phyloP scores from a whole-genome alignment of 2,329 filamentous ascomycete species.

The Ploettnerulaceae sp. region DNA sequence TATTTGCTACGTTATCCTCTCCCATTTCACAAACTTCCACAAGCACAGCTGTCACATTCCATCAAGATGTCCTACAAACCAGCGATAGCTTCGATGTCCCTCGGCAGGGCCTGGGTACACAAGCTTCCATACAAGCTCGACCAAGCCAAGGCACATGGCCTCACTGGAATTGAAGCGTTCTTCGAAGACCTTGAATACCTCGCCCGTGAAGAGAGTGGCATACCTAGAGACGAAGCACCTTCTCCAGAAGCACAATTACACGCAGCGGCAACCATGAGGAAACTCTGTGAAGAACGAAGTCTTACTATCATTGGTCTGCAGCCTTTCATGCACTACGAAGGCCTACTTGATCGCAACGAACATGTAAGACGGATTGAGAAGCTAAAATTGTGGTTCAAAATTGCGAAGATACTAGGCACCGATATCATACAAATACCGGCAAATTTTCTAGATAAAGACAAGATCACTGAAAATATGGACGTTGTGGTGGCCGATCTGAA shows the following conservation, averaged over 20 bases:
- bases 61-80: constrained; percentile 42
- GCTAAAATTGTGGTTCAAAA: constrained; percentile 64
- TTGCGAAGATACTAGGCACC: constrained; percentile 59
- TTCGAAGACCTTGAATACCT: constrained; percentile 67
- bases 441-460: constrained; percentile 49
- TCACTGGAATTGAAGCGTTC: constrained; percentile 69
- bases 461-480: constrained; percentile 45
- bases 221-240: constrained; percentile 41
- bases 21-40: too few relatives aligned
- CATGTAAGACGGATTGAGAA: constrained; percentile 56
- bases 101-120: constrained; percentile 68
- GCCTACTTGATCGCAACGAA: constrained; percentile 56
- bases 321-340: constrained; percentile 75
- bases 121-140: constrained; percentile 61
- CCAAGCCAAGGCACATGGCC: constrained; percentile 58
- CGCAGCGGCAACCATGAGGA: constrained; percentile 52
- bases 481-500: constrained; percentile 58
- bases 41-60: background rate
- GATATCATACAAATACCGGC: constrained; percentile 71
- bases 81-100: constrained; percentile 71
- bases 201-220: constrained; percentile 42
- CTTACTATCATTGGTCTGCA: constrained; percentile 65
- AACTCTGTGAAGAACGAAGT: constrained; percentile 52
- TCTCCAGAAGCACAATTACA: constrained; percentile 33
- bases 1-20: background rate